phyloP scores from a whole-genome alignment of 176 grass and related monocot genomes.

The Triticum timopheevii region DNA sequence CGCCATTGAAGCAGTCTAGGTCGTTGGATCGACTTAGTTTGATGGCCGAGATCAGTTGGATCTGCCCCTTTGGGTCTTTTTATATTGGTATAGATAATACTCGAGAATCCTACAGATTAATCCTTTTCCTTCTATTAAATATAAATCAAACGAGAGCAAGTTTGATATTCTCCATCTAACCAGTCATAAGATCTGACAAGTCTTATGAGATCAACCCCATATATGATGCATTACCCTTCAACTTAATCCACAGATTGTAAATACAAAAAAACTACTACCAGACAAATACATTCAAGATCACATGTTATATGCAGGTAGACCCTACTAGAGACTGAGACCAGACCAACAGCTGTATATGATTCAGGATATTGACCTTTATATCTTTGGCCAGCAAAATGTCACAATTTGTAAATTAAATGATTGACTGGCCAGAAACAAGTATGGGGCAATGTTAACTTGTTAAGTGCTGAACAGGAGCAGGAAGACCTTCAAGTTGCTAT shows the following conservation, averaged over 20 bases:
- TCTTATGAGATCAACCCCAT: background rate
- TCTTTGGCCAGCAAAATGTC: too few species aligned
- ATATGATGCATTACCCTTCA: background rate
- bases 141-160: background rate
- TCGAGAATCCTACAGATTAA: too few species aligned
- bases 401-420: too few species aligned
- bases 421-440: too few species aligned
- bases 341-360: background rate
- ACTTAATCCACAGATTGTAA: background rate
- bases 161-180: background rate
- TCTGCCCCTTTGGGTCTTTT: too few species aligned
- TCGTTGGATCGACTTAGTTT: too few species aligned
- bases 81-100: too few species aligned
- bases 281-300: background rate
- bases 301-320: background rate
- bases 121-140: background rate
- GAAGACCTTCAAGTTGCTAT: background rate
- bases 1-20: too few species aligned
- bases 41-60: too few species aligned
- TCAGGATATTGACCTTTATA: too few species aligned
- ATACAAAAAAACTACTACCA: background rate
- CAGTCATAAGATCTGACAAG: background rate
- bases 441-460: background rate
- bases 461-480: background rate
- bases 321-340: background rate